Percentiles rank a stretch among this genome's conserved stretches.
These are phyloP conservation scores for Erythrobasidium hasegawianum DNA, from an alignment of 1,284 basidiomycete species.

Conservation along the genomic window DNA sequence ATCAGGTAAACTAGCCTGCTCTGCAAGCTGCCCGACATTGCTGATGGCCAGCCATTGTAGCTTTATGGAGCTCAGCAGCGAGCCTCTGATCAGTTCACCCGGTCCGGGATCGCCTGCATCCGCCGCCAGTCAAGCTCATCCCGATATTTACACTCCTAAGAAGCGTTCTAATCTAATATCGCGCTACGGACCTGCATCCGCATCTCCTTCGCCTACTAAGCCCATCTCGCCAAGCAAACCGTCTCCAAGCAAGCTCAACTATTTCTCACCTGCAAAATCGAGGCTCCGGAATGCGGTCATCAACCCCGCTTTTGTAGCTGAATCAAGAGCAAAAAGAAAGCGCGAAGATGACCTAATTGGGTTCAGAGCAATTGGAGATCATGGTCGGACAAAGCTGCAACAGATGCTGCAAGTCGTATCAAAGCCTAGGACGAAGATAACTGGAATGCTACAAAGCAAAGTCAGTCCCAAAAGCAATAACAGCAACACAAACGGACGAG, in stretches of 20 bases:
- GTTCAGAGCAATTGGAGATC: conserved; percentile 28
- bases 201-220: conserved; percentile 19
- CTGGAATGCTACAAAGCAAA: neutral
- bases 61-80: conserved; percentile 1
- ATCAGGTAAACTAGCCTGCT: neutral
- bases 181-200: neutral
- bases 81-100: neutral
- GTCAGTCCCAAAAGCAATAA: no score
- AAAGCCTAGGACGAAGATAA: neutral
- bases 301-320: conserved; percentile 26
- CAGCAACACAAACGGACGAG: neutral
- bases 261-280: conserved; percentile 31
- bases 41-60: neutral
- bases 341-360: conserved; percentile 27
- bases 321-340: conserved; percentile 23
- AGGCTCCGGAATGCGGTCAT: conserved; percentile 26
- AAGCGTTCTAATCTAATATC: neutral
- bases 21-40: neutral
- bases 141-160: no score
- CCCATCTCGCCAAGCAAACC: neutral
- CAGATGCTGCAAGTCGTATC: conserved; percentile 23
- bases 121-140: neutral
- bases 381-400: conserved; percentile 26
- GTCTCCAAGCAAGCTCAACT: conserved; percentile 18
- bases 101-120: neutral